Evolutionary conservation across 1,284 basidiomycete genomes (phyloP).

Genomic region (Fomitopsis betulina): DNA sequence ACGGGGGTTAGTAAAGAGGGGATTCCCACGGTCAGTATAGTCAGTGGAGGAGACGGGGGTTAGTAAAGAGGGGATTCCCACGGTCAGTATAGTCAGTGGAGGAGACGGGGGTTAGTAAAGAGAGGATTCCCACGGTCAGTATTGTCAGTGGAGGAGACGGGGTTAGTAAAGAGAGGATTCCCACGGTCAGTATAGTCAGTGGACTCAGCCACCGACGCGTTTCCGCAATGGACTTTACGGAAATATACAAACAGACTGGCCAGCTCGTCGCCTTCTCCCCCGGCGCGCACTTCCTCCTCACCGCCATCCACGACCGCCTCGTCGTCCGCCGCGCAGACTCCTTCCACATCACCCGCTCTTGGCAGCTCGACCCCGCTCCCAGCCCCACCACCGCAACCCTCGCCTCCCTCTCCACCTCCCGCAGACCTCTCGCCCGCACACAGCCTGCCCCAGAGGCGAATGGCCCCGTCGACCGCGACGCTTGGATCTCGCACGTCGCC

Average conservation of each 20-base stretch:
- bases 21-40: too few species aligned
- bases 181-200: too few species aligned
- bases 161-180: too few species aligned
- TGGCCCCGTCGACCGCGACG: neutral
- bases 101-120: too few species aligned
- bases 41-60: too few species aligned
- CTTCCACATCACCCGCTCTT: conserved; percentile 70
- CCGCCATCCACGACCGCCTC: conserved; percentile 66
- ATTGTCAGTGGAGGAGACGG: too few species aligned
- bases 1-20: too few species aligned
- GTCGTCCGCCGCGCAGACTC: conserved; percentile 73
- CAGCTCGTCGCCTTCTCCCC: conserved; percentile 67
- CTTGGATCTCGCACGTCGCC: conserved; percentile 6
- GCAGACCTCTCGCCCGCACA: neutral
- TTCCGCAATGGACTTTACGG: conserved; percentile 61
- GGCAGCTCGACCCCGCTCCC: conserved; percentile 54
- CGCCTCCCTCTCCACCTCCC: neutral
- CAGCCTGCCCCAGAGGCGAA: neutral
- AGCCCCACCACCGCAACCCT: conserved; percentile 31
- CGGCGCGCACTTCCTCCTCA: conserved; percentile 71
- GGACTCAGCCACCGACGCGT: neutral
- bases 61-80: too few species aligned
- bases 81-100: too few species aligned
- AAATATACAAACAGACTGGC: conserved; percentile 70
- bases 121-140: too few species aligned